phyloP scores from a whole-genome alignment of 2,329 filamentous ascomycete genomes.

The Paradendryphiella salina region DNA sequence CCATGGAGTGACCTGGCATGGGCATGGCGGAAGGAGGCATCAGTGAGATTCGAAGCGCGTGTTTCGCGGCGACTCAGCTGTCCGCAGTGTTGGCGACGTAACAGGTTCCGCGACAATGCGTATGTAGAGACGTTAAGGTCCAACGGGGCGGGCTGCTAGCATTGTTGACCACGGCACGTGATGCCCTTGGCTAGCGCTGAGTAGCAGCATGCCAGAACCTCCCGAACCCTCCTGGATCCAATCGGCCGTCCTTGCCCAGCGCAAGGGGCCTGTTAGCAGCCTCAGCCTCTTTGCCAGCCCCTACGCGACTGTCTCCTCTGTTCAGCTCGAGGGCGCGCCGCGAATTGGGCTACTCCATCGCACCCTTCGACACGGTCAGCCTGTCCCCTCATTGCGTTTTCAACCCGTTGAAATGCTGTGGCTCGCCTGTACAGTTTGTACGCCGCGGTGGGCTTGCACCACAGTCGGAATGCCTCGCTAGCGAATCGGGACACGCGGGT shows the following conservation, averaged over 20 bases:
- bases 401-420: conserved; percentile 3
- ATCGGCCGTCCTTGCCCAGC: conserved; percentile 6
- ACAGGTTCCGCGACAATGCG: conserved; percentile 25
- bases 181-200: conserved; percentile 6
- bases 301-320: neutral
- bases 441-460: neutral
- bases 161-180: conserved; percentile 9
- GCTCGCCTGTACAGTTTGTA: too few species aligned
- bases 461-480: conserved; percentile 4
- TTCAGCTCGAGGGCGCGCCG: neutral
- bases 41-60: conserved; percentile 4
- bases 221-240: conserved; percentile 6
- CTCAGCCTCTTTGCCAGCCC: conserved; percentile 11
- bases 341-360: conserved; percentile 3
- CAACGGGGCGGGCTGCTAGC: conserved; percentile 22
- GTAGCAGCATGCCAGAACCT: neutral
- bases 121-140: conserved; percentile 29
- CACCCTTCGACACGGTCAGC: conserved; percentile 3
- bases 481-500: conserved; percentile 2
- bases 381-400: neutral
- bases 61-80: conserved; percentile 5
- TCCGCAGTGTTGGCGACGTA: conserved; percentile 14
- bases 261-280: conserved; percentile 8
- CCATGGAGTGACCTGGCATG: conserved; percentile 31
- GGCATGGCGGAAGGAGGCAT: conserved; percentile 34